Base-by-base conservation (phyloP, 2,329 filamentous ascomycete species). In the Aspergillus vadensis region DNA sequence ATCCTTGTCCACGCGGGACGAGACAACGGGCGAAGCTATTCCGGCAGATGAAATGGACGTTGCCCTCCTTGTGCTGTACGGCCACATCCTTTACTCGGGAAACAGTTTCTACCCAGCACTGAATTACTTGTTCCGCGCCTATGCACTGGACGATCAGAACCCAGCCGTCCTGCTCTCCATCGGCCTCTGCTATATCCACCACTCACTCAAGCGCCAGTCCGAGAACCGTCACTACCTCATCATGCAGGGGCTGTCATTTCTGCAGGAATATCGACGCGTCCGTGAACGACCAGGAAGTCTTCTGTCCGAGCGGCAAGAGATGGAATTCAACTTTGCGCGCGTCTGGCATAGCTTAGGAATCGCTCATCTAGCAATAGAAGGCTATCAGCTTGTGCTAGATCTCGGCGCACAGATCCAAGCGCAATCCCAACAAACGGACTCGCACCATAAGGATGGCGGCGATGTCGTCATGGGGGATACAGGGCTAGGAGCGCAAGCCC, bases 161-260 rank as follows among this genome's bases (percentile, higher is more conserved):
- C 84, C 89, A 0, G 86, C 91, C 69, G 85, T 97, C 64, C 89
- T 92, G 63, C 84, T 99, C 10, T 90, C 86, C 67, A 88, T 97
- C 23, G 92, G 89, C 0, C 84, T 95, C 12, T 88, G 89, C 30
- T 98, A 97, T 74, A 85, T 97, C 41, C 91, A 97, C 74, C 90
- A 95, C 73, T 89, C 90, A 0, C 84, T 97, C 70, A 97, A 98
- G 75, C 86, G 94, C 2, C 91, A 96, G 74, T 88, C 90, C 0
- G 91, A 94, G 51, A 98, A 98, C 72, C 83, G 95, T 1, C 94
- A 98, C 72, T 94, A 91, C 71, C 86, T 92, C 43, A 87, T 97
- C 44, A 83, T 91, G 65, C 93, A 98, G 74, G 95, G 92, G 0
- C 83, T 97, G 54, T 82, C 88, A 0, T 97, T 97, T 69, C 77